Conservation (phyloP, 192 early-diverging fungal species). For the Globomyces pollinis-pini region DNA sequence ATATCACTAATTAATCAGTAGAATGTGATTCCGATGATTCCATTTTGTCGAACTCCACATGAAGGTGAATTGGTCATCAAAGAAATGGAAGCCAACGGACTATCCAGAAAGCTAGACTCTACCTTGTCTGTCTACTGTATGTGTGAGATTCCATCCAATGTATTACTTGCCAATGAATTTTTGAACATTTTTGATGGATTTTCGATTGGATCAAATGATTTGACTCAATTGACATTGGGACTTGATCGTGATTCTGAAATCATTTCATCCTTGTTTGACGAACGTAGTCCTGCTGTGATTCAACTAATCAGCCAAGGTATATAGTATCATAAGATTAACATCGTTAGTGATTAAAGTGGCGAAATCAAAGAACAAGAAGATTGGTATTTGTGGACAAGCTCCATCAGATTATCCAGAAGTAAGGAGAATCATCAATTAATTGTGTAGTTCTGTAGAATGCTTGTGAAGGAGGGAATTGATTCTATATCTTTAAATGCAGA, state of each 20-base stretch:
- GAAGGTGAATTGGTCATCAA: slow-evolving; percentile 12
- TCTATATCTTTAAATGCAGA: slow-evolving; percentile 5
- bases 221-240: slow-evolving; percentile 14
- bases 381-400: slow-evolving; percentile 13
- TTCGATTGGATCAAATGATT: slow-evolving; percentile 19
- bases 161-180: slow-evolving; percentile 15
- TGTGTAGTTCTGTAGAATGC: slow-evolving; percentile 3
- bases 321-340: too few relatives aligned
- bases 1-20: not conserved
- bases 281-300: slow-evolving; percentile 13
- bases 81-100: slow-evolving; percentile 13
- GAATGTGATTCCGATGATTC: slow-evolving; percentile 15
- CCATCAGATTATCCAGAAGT: slow-evolving; percentile 10
- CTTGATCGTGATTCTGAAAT: slow-evolving; percentile 14
- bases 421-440: too few relatives aligned
- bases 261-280: slow-evolving; percentile 8
- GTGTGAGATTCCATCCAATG: slow-evolving; percentile 21
- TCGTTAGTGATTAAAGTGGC: not conserved
- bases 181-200: slow-evolving; percentile 18
- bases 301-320: too few relatives aligned
- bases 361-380: not conserved
- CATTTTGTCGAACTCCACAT: slow-evolving; percentile 12
- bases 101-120: slow-evolving; percentile 9
- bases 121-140: slow-evolving; percentile 17
- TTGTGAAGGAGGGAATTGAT: slow-evolving; percentile 8